Conservation (phyloP, 2,329 filamentous ascomycete genomes). For the Sarocladiaceae sp. region DNA sequence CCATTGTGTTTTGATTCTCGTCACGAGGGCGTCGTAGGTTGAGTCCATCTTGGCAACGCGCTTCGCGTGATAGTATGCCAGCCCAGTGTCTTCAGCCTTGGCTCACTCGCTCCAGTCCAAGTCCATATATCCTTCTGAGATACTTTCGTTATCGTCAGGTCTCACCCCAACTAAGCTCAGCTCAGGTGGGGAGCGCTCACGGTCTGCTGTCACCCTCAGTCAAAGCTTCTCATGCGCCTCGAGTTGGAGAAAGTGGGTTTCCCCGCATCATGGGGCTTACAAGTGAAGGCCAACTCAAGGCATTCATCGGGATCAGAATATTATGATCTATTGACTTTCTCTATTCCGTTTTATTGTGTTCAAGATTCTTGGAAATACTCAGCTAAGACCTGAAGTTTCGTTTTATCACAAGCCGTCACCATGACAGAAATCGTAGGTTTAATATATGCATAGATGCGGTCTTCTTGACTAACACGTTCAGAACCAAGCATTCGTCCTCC, state of each 20-base stretch:
- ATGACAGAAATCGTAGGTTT: constrained; percentile 5
- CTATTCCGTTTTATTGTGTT: too few species aligned
- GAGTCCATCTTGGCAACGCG: constrained; percentile 20
- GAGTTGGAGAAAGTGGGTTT: neutral
- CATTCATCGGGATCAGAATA: too few species aligned
- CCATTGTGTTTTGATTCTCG: constrained; percentile 19
- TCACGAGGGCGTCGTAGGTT: constrained; percentile 19
- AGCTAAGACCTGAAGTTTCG: too few species aligned
- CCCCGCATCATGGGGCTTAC: neutral
- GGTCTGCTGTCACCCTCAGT: too few species aligned
- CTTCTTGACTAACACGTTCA: constrained; percentile 14
- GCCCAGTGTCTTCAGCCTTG: too few species aligned
- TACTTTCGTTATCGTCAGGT: neutral
- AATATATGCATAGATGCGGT: neutral
- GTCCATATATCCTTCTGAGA: neutral
- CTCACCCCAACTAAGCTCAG: neutral
- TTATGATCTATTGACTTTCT: too few species aligned
- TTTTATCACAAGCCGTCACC: neutral
- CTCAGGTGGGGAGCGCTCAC: neutral
- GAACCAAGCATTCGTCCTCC: constrained; percentile 45
- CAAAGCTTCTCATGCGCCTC: too few species aligned
- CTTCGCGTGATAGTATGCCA: too few species aligned
- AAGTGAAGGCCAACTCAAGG: too few species aligned
- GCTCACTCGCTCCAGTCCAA: neutral
- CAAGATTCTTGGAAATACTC: too few species aligned